Percentiles rank a stretch among this genome's conserved stretches.
These are phyloP conservation scores for Crucibulum laeve DNA, from an alignment of 768 basidiomycete genomes.

Conservation along the genomic window DNA sequence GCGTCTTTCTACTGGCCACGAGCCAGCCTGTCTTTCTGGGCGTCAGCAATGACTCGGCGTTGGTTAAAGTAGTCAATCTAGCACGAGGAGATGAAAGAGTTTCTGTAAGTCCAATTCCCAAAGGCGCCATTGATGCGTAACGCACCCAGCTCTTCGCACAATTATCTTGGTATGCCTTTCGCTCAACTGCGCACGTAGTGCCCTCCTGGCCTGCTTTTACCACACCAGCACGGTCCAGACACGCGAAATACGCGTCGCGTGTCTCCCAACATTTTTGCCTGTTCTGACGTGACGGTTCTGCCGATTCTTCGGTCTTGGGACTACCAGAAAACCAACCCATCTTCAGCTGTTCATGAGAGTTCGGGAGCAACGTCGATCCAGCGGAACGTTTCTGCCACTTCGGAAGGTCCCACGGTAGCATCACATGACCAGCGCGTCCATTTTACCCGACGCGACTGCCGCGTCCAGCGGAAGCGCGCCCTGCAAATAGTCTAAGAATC, in stretches of 20 bases:
- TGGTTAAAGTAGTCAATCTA: slow-evolving; percentile 97
- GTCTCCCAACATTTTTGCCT: slow-evolving; percentile 83
- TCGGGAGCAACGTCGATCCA: not conserved
- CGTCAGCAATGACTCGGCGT: slow-evolving; percentile 75
- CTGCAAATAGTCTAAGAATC: no score
- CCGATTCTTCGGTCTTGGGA: slow-evolving; percentile 31
- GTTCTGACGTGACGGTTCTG: slow-evolving; percentile 51
- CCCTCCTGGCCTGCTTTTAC: slow-evolving; percentile 73
- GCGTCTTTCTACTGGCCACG: slow-evolving; percentile 33
- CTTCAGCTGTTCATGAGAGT: not conserved
- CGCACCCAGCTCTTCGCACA: slow-evolving; percentile 92
- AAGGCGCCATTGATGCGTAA: slow-evolving; percentile 6
- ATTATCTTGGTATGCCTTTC: slow-evolving; percentile 56
- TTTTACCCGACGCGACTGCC: no score
- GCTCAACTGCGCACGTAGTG: slow-evolving; percentile 53
- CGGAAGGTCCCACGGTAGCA: no score
- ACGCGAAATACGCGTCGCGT: slow-evolving; percentile 81
- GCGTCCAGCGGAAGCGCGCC: no score
- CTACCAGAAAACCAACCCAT: slow-evolving; percentile 41
- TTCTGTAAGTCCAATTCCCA: not conserved
- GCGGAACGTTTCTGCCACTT: not conserved
- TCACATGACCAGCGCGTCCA: no score
- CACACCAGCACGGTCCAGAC: slow-evolving; percentile 67
- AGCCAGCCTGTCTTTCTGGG: slow-evolving; percentile 69
- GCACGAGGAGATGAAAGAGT: slow-evolving; percentile 2